Base-by-base conservation (phyloP, 305 asterid genomes). In the Ruellia speciosa region DNA sequence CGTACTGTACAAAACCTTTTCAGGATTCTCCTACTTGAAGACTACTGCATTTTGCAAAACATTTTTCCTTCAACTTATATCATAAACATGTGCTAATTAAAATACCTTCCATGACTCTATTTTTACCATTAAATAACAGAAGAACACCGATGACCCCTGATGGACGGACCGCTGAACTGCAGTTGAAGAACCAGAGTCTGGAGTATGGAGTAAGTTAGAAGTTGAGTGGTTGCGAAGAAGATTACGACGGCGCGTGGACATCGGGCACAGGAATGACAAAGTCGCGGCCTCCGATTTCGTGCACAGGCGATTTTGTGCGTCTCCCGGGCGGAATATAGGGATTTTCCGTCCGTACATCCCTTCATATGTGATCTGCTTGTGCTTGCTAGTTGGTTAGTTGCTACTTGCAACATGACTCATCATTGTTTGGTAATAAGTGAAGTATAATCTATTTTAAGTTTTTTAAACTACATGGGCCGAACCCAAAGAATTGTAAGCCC, bases 1-100 rank as follows among this genome's bases (percentile, higher is more conserved):
- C 20, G 52, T 63, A 14, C 24, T 28, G 58, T 62, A 65, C 56
- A 56, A 56, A 62, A 53, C 40, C 54, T 56, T 52, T 60, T 63
- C 62, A 43, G 59, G 58, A 33, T 18, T 62, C 55, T 58, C 59
- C 71, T 59, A 14, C 37, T 52, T 50, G 60, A 54, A 9, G 8
- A 43, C 14, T 43, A n/a, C 14, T 40, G 31, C 31, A 37, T 49
- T 18, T 33, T n/a, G 24, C 37, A 64, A 49, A 52, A 24, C 43
- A 33, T 56, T 28, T n/a, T 52, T 59, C 59, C 52, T 47, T 48
- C 61, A 41, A 41, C 35, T 19, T 35, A 54, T 35, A 15, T 54
- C 28, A 31, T 47, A 14, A 5, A 47, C 20, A 47, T 47, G 14
- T 16, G 52, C 20, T 14, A 9, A 47, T 47, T 9, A 47, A 6